phyloP scores from a whole-genome alignment of 1,139 yeast species.

The Yamadazyma triangularis region DNA sequence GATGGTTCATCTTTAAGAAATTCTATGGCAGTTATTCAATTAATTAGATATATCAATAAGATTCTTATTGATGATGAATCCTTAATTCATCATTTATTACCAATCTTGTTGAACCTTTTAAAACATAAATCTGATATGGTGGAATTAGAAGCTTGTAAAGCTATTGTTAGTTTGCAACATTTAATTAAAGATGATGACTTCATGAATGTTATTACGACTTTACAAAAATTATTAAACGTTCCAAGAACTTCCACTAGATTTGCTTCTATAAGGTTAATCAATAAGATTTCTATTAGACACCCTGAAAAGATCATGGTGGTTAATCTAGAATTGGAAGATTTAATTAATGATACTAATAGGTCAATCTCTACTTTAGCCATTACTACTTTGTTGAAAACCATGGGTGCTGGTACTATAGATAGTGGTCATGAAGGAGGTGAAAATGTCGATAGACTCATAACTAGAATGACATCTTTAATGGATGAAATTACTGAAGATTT shows the following conservation, averaged over 20 bases:
- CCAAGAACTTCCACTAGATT: conserved; percentile 90
- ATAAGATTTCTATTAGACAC: conserved; percentile 74
- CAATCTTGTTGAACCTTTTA: conserved; percentile 65
- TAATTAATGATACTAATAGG: conserved; percentile 85
- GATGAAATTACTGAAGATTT: conserved; percentile 95
- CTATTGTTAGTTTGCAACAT: conserved; percentile 60
- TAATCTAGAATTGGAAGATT: conserved; percentile 76
- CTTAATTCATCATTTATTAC: conserved; percentile 52
- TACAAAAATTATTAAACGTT: conserved; percentile 76
- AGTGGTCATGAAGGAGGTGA: conserved; percentile 40
- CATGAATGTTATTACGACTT: conserved; percentile 59
- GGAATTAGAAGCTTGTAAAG: conserved; percentile 88
- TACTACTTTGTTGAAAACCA: conserved; percentile 91
- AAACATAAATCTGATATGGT: conserved; percentile 87
- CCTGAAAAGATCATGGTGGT: conserved; percentile 73
- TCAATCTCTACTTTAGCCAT: conserved; percentile 98
- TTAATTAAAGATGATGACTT: conserved; percentile 60
- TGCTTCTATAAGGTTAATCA: conserved; percentile 88
- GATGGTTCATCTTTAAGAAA: conserved; percentile 60
- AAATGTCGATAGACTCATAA: conserved; percentile 83
- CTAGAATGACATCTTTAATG: conserved; percentile 84
- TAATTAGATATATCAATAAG: conserved; percentile 77
- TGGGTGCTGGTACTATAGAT: conserved; percentile 60
- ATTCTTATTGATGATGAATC: conserved; percentile 59
- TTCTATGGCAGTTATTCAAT: conserved; percentile 77